Evolutionary conservation across 1,139 yeast genomes (phyloP).

Genomic region (Suhomyces bolitotheri): DNA sequence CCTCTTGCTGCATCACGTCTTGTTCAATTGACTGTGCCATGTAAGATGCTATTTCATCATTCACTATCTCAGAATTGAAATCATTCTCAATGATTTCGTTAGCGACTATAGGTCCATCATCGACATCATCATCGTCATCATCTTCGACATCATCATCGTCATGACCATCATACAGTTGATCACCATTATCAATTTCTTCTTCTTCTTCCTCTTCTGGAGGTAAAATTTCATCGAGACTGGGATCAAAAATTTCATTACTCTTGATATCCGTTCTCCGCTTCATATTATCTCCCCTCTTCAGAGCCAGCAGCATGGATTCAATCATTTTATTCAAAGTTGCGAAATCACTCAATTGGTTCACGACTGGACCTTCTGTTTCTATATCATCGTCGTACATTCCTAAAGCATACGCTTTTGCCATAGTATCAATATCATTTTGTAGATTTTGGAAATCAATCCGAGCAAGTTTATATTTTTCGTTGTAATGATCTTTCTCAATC

Average conservation of each 20-base stretch:
- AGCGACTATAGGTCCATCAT: conserved; percentile 37
- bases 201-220: conserved; percentile 36
- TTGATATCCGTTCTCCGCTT: not conserved
- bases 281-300: too few relatives aligned
- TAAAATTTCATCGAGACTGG: conserved; percentile 23
- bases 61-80: conserved; percentile 15
- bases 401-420: conserved; percentile 61
- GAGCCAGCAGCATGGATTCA: too few relatives aligned
- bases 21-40: conserved; percentile 21
- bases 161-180: conserved; percentile 30
- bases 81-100: conserved; percentile 43
- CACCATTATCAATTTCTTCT: conserved; percentile 26
- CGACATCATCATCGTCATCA: conserved; percentile 26
- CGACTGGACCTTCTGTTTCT: conserved; percentile 56
- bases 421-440: conserved; percentile 50
- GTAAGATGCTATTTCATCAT: too few relatives aligned
- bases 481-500: too few relatives aligned
- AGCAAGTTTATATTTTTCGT: too few relatives aligned
- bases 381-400: conserved; percentile 66
- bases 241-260: conserved; percentile 13
- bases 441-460: conserved; percentile 42
- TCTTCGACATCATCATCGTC: conserved; percentile 23
- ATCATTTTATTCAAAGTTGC: conserved; percentile 46
- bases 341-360: conserved; percentile 57
- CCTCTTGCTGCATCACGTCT: conserved; percentile 42